phyloP scores from a whole-genome alignment of 768 basidiomycete genomes.

The Suillus cothurnatus region DNA sequence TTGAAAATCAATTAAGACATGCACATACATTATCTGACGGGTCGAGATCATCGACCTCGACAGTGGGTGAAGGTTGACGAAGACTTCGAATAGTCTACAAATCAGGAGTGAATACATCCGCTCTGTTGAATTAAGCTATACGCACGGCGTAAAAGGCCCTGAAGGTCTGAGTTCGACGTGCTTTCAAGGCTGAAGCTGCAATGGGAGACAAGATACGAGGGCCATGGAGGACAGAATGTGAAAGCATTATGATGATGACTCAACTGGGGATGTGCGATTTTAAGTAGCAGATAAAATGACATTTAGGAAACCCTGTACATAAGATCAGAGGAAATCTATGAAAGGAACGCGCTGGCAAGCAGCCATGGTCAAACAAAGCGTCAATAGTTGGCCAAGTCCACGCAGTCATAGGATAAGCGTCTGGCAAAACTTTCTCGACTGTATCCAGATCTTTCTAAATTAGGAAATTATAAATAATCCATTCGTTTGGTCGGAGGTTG shows the following conservation, averaged over 20 bases:
- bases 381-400: not conserved
- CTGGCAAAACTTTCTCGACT: constrained; percentile 3
- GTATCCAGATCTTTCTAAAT: not conserved
- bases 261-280: not conserved
- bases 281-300: constrained; percentile 18
- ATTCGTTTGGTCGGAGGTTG: not conserved
- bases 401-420: not conserved
- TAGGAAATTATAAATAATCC: not conserved
- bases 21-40: constrained; percentile 59
- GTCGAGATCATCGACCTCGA: constrained; percentile 28
- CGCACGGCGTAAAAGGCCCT: constrained; percentile 61
- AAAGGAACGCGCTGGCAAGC: constrained; percentile 7
- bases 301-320: constrained; percentile 5
- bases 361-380: not conserved
- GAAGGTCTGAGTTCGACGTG: constrained; percentile 43
- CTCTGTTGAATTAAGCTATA: constrained; percentile 5
- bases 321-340: constrained; percentile 4
- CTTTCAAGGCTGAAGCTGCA: constrained; percentile 34
- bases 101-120: constrained; percentile 21
- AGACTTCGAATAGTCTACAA: constrained; percentile 33
- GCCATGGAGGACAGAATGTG: constrained; percentile 30
- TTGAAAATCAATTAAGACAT: constrained; percentile 17
- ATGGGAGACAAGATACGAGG: constrained; percentile 32
- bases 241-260: constrained; percentile 42
- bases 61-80: constrained; percentile 20